Conservation (phyloP, 306 rosid genomes). For the Rubus parviflorus region DNA sequence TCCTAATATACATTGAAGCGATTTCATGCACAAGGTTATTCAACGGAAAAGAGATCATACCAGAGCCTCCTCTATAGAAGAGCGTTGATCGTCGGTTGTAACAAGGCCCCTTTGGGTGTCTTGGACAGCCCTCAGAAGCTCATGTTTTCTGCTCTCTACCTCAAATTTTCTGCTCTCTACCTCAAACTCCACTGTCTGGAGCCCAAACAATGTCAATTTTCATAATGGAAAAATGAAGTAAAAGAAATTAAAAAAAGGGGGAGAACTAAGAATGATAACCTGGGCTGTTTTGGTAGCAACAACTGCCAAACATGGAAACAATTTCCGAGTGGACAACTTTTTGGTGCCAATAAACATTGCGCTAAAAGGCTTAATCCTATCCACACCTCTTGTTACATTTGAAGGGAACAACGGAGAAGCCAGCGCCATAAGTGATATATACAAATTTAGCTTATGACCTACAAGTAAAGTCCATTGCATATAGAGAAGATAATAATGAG, state of each 20-base stretch:
- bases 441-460: slow-evolving; percentile 8
- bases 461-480: not conserved
- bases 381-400: slow-evolving; percentile 27
- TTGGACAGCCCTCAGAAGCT: slow-evolving; percentile 58
- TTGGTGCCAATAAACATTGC: slow-evolving; percentile 15
- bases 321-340: slow-evolving; percentile 27
- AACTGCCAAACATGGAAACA: slow-evolving; percentile 28
- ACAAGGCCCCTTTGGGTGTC: slow-evolving; percentile 80
- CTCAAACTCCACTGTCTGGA: slow-evolving; percentile 47
- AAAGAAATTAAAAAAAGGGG: not conserved
- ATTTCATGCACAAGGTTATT: not conserved
- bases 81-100: slow-evolving; percentile 77
- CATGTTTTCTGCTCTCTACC: slow-evolving; percentile 63
- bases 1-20: not conserved
- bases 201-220: not conserved
- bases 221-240: not conserved
- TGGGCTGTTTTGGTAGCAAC: slow-evolving; percentile 35
- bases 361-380: slow-evolving; percentile 22
- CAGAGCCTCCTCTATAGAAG: slow-evolving; percentile 77
- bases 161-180: slow-evolving; percentile 65
- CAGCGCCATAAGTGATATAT: slow-evolving; percentile 36
- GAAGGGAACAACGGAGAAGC: slow-evolving; percentile 27
- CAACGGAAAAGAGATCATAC: slow-evolving; percentile 30
- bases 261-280: slow-evolving; percentile 30
- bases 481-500: not conserved